Evolutionary conservation across 2,329 filamentous ascomycete species (phyloP), one percentile per base, ranked within the genome.

Genomic region (Fusarium dlaminii): DNA sequence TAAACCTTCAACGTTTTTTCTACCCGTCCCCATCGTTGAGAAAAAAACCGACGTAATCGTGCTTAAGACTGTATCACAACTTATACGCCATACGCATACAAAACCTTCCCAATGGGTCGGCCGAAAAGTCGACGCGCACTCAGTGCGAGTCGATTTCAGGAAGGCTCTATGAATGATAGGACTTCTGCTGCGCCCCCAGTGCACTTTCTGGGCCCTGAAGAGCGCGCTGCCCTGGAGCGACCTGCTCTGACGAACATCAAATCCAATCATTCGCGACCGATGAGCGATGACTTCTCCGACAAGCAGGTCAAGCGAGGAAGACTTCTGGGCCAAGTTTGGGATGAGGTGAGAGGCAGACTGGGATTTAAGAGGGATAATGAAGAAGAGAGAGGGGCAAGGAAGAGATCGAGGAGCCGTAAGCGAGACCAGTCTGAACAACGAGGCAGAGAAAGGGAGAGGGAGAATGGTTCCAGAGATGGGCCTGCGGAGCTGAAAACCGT

Each of bases 81-180:
- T 68, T 69, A 46, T 18, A 73, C 59, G 39, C 55, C 48, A 74
- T 61, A 63, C 71, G 39, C 37, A 62, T 39, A 42, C 51, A 67
- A 51, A 68, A 30, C 59, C 24, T 64, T 46, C 24, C 58, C 56
- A 55, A 82, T 80, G 80, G 78, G 77, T 62, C 78, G 78, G 17
- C 77, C 80, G 40, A 75, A 66, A 65, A 79, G 69, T 80, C 83
- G 67, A 80, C 83, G 68, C 83, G 77, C 77, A 37, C 72, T 69
- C 63, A 81, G 75, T 69, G 82, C 75, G 43, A 85, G 90, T 84
- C 80, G 90, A 83, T 86, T 97, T 88, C 78, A 92, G 42, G 95
- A 98, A 83, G 95, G 93, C 45, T 96, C 92, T 78, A 96, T 98
- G 93, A 94, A 92, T 79, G 94, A 97, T 82, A 91, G 93, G 73